These are phyloP conservation scores for Aspergillus sp. DNA, from an alignment of 2,329 filamentous ascomycete species.

Conservation along the genomic window DNA sequence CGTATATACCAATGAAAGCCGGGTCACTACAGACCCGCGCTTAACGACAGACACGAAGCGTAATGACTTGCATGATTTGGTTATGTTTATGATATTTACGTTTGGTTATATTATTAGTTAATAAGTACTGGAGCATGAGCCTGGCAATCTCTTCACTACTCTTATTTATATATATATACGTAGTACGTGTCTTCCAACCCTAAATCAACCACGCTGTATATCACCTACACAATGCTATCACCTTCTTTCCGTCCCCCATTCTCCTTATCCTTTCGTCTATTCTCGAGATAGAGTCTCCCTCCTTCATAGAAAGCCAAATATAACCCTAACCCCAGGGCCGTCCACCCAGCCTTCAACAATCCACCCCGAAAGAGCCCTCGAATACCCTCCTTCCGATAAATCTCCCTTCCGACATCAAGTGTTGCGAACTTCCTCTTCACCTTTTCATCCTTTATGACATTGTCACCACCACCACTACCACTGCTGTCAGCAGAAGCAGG, in stretches of 20 bases:
- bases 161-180: too few relatives aligned
- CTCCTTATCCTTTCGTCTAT: conserved; percentile 17
- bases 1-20: too few relatives aligned
- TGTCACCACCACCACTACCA: conserved; percentile 3
- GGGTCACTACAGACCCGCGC: too few relatives aligned
- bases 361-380: conserved; percentile 68
- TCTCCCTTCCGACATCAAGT: conserved; percentile 55
- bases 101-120: conserved; percentile 5
- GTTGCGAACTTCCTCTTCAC: conserved; percentile 16
- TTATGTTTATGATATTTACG: not conserved
- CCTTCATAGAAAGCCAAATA: conserved; percentile 84
- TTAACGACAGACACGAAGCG: too few relatives aligned
- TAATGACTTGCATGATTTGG: conserved; percentile 5
- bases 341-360: conserved; percentile 66
- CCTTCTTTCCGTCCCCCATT: not conserved
- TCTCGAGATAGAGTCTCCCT: conserved; percentile 54
- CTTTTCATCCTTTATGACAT: not conserved
- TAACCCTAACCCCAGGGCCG: conserved; percentile 69
- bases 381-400: conserved; percentile 59
- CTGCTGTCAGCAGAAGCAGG: not conserved
- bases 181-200: too few relatives aligned
- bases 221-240: conserved; percentile 3
- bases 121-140: not conserved
- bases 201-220: not conserved
- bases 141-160: too few relatives aligned